phyloP scores from a whole-genome alignment of 139 green algal species.

The Chlamydomonas asymmetrica region DNA sequence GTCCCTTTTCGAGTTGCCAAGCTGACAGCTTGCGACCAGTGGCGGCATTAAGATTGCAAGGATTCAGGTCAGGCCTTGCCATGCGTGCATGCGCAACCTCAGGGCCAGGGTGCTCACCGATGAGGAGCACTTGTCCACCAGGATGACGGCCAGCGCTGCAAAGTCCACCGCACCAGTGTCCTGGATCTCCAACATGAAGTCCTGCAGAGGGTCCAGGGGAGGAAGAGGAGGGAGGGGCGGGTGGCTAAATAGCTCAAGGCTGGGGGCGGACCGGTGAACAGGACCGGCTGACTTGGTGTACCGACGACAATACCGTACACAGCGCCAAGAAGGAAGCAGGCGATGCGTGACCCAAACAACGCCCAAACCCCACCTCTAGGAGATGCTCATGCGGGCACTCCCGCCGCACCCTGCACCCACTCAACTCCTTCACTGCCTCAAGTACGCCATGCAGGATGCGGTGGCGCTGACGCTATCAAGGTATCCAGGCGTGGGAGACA shows the following conservation, averaged over 20 bases:
- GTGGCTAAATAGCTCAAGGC: background rate
- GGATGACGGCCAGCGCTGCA: slow-evolving; percentile 49
- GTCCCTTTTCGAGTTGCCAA: no score
- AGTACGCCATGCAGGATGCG: background rate
- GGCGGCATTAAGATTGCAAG: no score
- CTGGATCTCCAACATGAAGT: slow-evolving; percentile 69
- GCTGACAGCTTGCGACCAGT: slow-evolving; percentile 7
- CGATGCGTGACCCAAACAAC: background rate
- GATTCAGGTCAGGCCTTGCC: no score
- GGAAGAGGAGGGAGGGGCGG: background rate
- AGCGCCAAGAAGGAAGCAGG: background rate
- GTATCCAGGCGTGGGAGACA: background rate
- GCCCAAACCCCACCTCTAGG: background rate
- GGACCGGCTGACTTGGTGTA: background rate
- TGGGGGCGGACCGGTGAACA: background rate
- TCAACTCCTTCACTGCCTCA: background rate
- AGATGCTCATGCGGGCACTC: background rate
- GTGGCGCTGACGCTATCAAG: background rate
- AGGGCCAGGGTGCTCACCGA: no score
- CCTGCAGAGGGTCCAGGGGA: slow-evolving; percentile 31
- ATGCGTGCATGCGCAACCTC: no score
- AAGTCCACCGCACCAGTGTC: slow-evolving; percentile 46
- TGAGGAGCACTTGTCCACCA: no score
- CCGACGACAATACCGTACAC: background rate
- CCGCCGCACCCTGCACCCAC: background rate